Evolutionary conservation across 257 asterid genomes (phyloP).

Genomic region (Avicennia marina): DNA sequence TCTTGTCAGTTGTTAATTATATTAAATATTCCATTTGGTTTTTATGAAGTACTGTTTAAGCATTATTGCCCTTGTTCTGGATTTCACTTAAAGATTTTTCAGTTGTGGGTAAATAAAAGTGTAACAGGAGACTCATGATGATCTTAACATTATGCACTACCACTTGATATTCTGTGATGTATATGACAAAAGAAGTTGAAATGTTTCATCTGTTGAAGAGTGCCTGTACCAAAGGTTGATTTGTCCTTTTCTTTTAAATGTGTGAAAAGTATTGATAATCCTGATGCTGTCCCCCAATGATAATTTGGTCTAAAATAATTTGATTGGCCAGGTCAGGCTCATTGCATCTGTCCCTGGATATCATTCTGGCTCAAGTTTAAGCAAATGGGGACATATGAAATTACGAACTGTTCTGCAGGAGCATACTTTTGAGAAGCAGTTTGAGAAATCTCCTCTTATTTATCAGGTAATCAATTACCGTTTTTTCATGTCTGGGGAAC

Average conservation of each 20-base stretch:
- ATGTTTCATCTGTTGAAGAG: background rate
- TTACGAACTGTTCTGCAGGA: slow-evolving; percentile 82
- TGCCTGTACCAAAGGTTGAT: background rate
- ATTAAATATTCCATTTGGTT: too few species aligned
- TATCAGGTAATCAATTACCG: slow-evolving; percentile 60
- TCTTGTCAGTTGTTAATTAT: too few species aligned
- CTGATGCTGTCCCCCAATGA: too few species aligned
- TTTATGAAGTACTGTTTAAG: too few species aligned
- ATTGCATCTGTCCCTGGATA: slow-evolving; percentile 97
- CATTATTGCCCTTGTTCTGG: background rate
- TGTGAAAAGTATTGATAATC: too few species aligned
- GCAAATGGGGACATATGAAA: slow-evolving; percentile 99
- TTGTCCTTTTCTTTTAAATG: background rate
- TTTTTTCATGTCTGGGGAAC: slow-evolving; percentile 23
- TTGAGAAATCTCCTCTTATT: slow-evolving; percentile 81
- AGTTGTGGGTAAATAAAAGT: background rate
- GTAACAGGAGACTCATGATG: background rate
- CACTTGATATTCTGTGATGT: background rate
- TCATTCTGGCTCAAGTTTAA: slow-evolving; percentile 74
- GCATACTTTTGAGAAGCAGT: slow-evolving; percentile 68
- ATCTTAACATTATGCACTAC: background rate
- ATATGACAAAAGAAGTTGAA: background rate
- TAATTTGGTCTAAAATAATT: too few species aligned
- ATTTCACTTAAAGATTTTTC: background rate
- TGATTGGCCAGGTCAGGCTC: slow-evolving; percentile 74